phyloP scores from a whole-genome alignment of 352 stramenopile genomes.

The Phytopythium aichiense region DNA sequence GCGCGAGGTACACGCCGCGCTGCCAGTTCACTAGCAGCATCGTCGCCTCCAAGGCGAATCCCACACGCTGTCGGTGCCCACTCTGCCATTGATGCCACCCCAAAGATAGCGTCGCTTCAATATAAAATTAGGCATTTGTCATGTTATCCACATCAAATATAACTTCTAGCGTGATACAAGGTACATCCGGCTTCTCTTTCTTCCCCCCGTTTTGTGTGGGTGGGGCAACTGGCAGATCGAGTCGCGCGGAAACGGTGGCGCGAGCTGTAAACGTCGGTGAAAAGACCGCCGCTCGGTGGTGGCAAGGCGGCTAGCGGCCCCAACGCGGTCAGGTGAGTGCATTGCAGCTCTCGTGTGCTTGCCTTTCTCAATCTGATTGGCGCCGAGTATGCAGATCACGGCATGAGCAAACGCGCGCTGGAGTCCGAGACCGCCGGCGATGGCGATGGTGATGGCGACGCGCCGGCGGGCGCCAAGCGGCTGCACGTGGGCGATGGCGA shows the following conservation, averaged over 20 bases:
- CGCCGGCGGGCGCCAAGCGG: neutral
- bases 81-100: neutral
- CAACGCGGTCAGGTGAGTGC: neutral
- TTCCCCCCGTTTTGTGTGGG: neutral
- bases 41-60: neutral
- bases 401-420: constrained; percentile 2
- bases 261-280: constrained; percentile 9
- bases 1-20: constrained; percentile 42
- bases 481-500: neutral
- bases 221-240: neutral
- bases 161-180: neutral
- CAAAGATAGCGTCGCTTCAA: constrained; percentile 5
- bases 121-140: neutral
- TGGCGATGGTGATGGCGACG: neutral
- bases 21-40: constrained; percentile 30
- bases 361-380: neutral
- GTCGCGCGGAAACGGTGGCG: constrained; percentile 2
- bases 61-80: neutral
- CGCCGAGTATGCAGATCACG: neutral
- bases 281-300: neutral
- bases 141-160: neutral
- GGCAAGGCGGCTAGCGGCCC: neutral
- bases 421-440: neutral
- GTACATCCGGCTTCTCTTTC: neutral
- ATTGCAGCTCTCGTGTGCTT: too few species aligned